A percentile compares a stretch with the other conserved stretches of the same genome.
Conservation (phyloP, 2,329 filamentous ascomycete genomes). For the Aspergillus awamori region DNA sequence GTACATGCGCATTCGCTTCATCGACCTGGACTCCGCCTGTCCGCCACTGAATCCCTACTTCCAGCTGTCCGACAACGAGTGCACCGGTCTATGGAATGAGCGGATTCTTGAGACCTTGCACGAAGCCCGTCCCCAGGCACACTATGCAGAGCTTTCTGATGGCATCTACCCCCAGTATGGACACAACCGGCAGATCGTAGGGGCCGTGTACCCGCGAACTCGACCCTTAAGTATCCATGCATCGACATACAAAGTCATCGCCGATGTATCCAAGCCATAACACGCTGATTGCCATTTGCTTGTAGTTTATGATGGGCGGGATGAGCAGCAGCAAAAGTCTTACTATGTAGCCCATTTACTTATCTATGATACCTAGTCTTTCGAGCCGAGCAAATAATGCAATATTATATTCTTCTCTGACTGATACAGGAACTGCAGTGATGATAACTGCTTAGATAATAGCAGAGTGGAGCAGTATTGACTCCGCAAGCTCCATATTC, state of each 20-base stretch:
- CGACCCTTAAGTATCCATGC: slow-evolving; percentile 45
- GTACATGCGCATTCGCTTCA: slow-evolving; percentile 71
- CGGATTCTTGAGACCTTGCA: slow-evolving; percentile 64
- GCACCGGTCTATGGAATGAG: slow-evolving; percentile 73
- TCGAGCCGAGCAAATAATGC: too few relatives aligned
- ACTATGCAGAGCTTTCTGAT: slow-evolving; percentile 66
- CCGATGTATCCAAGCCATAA: slow-evolving; percentile 40
- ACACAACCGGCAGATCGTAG: slow-evolving; percentile 35
- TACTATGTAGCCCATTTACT: neutral
- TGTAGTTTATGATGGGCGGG: neutral
- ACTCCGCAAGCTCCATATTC: too few relatives aligned
- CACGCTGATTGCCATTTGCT: slow-evolving; percentile 22
- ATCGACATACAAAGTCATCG: slow-evolving; percentile 44
- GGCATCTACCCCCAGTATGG: slow-evolving; percentile 56
- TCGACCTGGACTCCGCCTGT: slow-evolving; percentile 72
- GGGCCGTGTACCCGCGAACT: slow-evolving; percentile 41
- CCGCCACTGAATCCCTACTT: slow-evolving; percentile 75
- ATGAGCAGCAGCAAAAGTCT: neutral
- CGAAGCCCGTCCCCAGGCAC: slow-evolving; percentile 59
- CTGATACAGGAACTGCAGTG: too few relatives aligned
- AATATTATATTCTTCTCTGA: too few relatives aligned
- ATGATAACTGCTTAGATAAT: too few relatives aligned
- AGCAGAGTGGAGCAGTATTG: too few relatives aligned
- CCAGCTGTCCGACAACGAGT: slow-evolving; percentile 61
- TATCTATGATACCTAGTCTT: slow-evolving; percentile 1